Evolutionary conservation across 768 basidiomycete species (phyloP), one percentile per base, ranked within the genome.

Genomic region (Hygrocybe coccinea): DNA sequence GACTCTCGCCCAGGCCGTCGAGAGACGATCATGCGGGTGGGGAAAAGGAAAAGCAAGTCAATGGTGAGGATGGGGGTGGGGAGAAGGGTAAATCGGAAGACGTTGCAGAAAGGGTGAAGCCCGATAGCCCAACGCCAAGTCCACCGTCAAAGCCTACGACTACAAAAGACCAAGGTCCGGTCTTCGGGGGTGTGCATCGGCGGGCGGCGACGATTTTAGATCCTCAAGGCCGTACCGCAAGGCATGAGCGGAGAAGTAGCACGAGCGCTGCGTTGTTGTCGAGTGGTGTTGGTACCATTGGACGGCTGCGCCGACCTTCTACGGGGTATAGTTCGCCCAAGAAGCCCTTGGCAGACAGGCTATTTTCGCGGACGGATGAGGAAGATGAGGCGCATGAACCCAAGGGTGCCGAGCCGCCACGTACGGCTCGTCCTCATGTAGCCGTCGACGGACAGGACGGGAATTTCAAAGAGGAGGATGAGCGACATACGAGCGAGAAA

Each of bases 141-240:
- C n/a, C n/a, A n/a, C n/a, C 72, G 2, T 64, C 67, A 12, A 56
- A 67, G 46, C 53, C 70, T 9, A 64, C 71, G 1, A 65, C 64
- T 39, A 62, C 71, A 2, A 61, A 79, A 9, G 59, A 74, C 15
- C 64, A 72, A 50, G 47, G 43, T 25, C 84, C 85, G 65, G 83
- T 84, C 0, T 63, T 83, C 50, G 81, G 79, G 12, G 78, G 72
- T 52, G 68, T 76, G 0, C 89, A 90, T 68, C 79, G 89, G 19
- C 77, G 89, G 5, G 89, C 89, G 3, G 87, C 89, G 55, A 90
- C 89, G 14, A 77, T 91, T 36, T 65, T 91, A 34, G 89, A 91
- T 66, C 80, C 87, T 0, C 78, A 82, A 47, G 80, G 83, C 24
- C 76, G 83, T 12, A 71, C 83, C 21, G 72, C 75, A 12, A 75